Conservation (phyloP, 257 asterid species). For the Nicotiana benthamiana region DNA sequence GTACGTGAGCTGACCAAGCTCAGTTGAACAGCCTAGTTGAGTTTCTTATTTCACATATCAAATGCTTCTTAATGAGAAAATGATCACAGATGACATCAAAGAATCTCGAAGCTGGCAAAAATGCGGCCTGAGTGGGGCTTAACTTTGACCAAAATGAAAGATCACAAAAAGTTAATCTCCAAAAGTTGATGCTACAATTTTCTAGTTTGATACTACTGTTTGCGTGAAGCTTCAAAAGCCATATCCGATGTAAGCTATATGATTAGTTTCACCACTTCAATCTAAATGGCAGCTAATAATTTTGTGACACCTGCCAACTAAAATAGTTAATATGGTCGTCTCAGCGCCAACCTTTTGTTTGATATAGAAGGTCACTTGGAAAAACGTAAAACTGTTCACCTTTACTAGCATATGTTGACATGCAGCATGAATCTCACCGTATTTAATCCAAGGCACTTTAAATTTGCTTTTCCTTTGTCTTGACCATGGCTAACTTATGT, state of each 20-base stretch:
- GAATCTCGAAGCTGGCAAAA: background rate
- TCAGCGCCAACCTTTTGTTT: background rate
- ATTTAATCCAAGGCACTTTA: background rate
- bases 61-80: background rate
- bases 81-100: background rate
- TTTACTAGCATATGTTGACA: background rate
- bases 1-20: background rate
- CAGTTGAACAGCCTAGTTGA: background rate
- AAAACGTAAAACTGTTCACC: background rate
- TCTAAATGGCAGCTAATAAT: background rate
- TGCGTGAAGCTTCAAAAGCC: background rate
- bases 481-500: too few species aligned
- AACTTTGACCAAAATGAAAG: background rate
- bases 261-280: background rate
- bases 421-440: background rate
- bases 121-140: background rate
- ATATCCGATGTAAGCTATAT: background rate
- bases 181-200: background rate
- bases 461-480: background rate
- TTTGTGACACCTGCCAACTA: background rate
- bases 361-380: constrained; percentile 1
- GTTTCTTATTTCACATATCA: background rate
- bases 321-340: background rate
- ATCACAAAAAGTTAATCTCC: too few species aligned
- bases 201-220: background rate